Evolutionary conservation across 495 filamentous ascomycete genomes (phyloP), one percentile per base, ranked within the genome.

Genomic region (Wilcoxina mikolae): DNA sequence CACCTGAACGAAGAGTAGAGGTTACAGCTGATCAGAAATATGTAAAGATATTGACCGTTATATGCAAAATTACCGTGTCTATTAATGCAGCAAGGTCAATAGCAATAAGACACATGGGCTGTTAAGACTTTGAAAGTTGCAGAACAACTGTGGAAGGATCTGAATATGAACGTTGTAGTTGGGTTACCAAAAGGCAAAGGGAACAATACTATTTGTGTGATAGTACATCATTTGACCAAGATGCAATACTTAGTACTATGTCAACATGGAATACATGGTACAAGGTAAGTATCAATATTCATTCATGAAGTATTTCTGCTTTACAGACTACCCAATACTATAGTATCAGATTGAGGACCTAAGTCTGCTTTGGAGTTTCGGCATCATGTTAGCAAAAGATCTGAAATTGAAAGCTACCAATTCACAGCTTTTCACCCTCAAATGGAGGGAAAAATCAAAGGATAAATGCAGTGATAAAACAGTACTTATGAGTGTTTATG

Each of bases 161-260:
- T 69, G 12, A 58, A 23, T 0, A 65, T 68, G 39, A 57, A 69
- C 35, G 66, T 69, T 27, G 55, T 68, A 17, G 61, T 55, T 3
- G 47, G 50, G 5, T 33, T 59, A 20, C 59, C 55, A 7, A 15
- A 17, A 1, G 49, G 18, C 1, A 24, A 57, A 0, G 60, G 58
- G 0, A 58, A 53, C 22, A 51, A 65, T 27, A 42, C 54, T 2
- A 58, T 69, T 2, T 31, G 68, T 0, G 61, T 65, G 0, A 45
- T 68, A 0, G 60, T 65, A 0, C 58, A 67, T 33, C 25, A 55
- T 2, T 43, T 69, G 0, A 54, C 49, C 0, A 69, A 68, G 35
- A 52, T 54, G 39, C 4, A 17, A 0, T 58, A 66, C 22, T 29
- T 58, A 1, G 48, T 68, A n/a, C n/a, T 0, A 4, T 51, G 48